Conservation (phyloP, 306 rosid genomes). For the Inga oerstediana region DNA sequence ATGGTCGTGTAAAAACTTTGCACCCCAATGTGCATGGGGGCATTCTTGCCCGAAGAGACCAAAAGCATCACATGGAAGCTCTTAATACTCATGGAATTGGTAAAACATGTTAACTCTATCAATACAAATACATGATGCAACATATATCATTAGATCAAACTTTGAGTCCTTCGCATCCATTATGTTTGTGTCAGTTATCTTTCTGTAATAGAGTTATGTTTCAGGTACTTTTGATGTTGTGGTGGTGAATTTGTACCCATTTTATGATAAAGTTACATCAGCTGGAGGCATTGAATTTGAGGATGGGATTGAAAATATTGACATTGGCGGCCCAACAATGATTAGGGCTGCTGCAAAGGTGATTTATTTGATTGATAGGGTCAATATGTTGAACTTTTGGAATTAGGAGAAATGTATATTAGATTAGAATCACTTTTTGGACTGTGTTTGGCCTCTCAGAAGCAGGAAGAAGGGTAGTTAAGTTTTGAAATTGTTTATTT, state of each 20-base stretch:
- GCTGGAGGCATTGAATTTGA: slow-evolving; percentile 70
- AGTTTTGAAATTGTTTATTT: no score
- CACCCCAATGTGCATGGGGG: slow-evolving; percentile 93
- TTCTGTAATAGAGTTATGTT: slow-evolving; percentile 25
- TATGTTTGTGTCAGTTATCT: neutral
- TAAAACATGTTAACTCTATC: slow-evolving; percentile 36
- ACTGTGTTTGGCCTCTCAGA: neutral
- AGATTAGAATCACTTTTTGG: neutral
- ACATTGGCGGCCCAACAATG: slow-evolving; percentile 98
- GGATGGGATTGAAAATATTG: slow-evolving; percentile 95
- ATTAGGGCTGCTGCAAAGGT: slow-evolving; percentile 99
- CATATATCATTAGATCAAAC: neutral
- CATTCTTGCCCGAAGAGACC: slow-evolving; percentile 94
- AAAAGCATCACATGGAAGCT: slow-evolving; percentile 85
- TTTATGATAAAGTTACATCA: slow-evolving; percentile 85
- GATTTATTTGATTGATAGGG: slow-evolving; percentile 28
- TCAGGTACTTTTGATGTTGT: slow-evolving; percentile 93
- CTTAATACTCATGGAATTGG: slow-evolving; percentile 85
- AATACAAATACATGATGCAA: neutral
- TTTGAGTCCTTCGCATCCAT: slow-evolving; percentile 4
- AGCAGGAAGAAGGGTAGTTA: no score
- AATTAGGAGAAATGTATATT: neutral
- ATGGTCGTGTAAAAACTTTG: slow-evolving; percentile 95
- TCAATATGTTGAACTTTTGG: slow-evolving; percentile 15
- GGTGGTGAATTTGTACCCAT: slow-evolving; percentile 92